phyloP scores from a whole-genome alignment of 2,329 filamentous ascomycete species.

The Phyllachora maydis region DNA sequence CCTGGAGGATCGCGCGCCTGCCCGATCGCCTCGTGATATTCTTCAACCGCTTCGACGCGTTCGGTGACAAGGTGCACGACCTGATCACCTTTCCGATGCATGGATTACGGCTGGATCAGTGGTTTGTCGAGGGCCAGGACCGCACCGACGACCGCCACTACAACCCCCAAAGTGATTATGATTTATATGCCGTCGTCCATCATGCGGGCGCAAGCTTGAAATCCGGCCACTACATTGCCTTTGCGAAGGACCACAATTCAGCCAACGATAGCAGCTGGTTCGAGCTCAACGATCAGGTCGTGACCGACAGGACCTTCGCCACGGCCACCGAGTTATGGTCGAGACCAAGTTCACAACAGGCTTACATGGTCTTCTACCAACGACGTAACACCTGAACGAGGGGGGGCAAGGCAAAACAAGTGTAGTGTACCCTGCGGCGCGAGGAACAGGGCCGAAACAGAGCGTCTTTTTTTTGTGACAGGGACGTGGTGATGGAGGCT shows the following conservation, averaged over 20 bases:
- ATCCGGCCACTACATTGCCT: conserved; percentile 63
- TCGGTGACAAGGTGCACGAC: conserved; percentile 7
- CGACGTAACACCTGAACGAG: neutral
- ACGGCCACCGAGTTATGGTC: too few relatives aligned
- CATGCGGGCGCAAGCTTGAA: conserved; percentile 49
- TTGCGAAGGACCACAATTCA: conserved; percentile 36
- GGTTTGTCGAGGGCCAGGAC: conserved; percentile 13
- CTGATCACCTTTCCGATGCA: conserved; percentile 47
- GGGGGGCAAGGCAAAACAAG: too few relatives aligned
- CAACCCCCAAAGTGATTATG: conserved; percentile 33
- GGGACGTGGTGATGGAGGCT: too few relatives aligned
- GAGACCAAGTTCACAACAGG: too few relatives aligned
- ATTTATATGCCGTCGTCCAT: conserved; percentile 68
- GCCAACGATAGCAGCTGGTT: conserved; percentile 24
- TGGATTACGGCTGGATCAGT: conserved; percentile 33
- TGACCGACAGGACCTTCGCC: conserved; percentile 20
- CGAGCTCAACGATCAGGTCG: conserved; percentile 22
- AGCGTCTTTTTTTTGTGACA: too few relatives aligned
- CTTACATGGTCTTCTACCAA: conserved; percentile 1
- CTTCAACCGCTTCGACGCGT: conserved; percentile 38
- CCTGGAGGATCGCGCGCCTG: conserved; percentile 57
- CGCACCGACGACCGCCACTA: conserved; percentile 10
- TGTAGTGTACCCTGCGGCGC: too few relatives aligned
- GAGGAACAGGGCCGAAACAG: too few relatives aligned
- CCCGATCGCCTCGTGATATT: conserved; percentile 63